Evolutionary conservation across 2,329 filamentous ascomycete species (phyloP).

Genomic region (Madurella mycetomatis): DNA sequence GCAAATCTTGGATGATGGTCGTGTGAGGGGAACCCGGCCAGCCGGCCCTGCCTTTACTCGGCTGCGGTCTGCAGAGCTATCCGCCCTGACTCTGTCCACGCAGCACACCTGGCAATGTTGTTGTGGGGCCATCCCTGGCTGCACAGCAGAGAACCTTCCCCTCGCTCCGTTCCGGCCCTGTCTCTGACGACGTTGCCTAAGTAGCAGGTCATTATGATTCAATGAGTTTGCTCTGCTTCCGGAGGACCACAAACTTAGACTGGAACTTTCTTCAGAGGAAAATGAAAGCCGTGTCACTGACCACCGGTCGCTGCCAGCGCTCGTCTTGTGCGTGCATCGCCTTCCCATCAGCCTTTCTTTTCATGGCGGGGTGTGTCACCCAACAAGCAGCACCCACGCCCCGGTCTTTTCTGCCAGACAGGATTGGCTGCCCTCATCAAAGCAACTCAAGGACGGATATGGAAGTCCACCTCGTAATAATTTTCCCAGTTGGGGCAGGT

Average conservation of each 20-base stretch:
- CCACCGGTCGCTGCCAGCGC: neutral
- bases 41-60: neutral
- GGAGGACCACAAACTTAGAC: neutral
- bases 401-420: too few species aligned
- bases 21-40: slow-evolving; percentile 12
- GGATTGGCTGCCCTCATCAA: too few species aligned
- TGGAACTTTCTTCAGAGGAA: neutral
- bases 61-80: neutral
- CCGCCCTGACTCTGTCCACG: neutral
- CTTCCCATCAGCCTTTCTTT: neutral
- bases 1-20: slow-evolving; percentile 6
- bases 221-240: neutral
- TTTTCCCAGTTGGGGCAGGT: too few species aligned
- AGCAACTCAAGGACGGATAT: too few species aligned
- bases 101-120: neutral
- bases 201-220: neutral
- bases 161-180: neutral
- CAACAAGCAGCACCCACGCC: neutral
- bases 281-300: neutral
- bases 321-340: neutral
- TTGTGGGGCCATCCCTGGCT: neutral
- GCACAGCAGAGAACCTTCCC: neutral
- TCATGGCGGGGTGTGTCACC: neutral
- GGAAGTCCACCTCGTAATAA: too few species aligned
- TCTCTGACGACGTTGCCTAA: neutral